Percentiles rank a stretch among this genome's conserved stretches.
Evolutionary conservation across 2,329 filamentous ascomycete genomes (phyloP).

Genomic region (Gremmenia infestans): DNA sequence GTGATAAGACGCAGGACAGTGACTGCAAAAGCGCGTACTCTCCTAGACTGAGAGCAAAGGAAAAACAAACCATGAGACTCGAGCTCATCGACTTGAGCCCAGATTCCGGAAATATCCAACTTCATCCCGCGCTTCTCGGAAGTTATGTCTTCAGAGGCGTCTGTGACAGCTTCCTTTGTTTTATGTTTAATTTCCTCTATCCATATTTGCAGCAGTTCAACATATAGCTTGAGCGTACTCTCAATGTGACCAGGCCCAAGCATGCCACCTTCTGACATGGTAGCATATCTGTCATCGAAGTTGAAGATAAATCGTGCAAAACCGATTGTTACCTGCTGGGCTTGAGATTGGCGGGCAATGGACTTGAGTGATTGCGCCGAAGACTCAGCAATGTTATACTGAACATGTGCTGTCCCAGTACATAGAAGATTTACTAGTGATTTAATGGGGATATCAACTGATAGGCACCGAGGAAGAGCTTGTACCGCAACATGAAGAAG

Average conservation of each 20-base stretch:
- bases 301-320: slow-evolving; percentile 98
- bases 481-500: slow-evolving; percentile 93
- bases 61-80: slow-evolving; percentile 97
- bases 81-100: slow-evolving; percentile 92
- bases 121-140: slow-evolving; percentile 69
- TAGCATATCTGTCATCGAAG: slow-evolving; percentile 94
- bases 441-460: slow-evolving; percentile 86
- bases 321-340: slow-evolving; percentile 92
- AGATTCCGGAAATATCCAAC: slow-evolving; percentile 80
- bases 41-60: slow-evolving; percentile 87
- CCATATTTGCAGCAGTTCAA: slow-evolving; percentile 93
- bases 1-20: slow-evolving; percentile 87
- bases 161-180: slow-evolving; percentile 64
- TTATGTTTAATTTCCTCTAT: slow-evolving; percentile 93
- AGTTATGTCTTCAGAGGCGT: slow-evolving; percentile 56
- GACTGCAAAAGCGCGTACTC: slow-evolving; percentile 85
- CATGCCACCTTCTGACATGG: slow-evolving; percentile 97
- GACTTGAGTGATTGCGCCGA: slow-evolving; percentile 92
- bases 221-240: slow-evolving; percentile 85
- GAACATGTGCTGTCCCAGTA: slow-evolving; percentile 93
- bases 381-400: slow-evolving; percentile 84
- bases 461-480: slow-evolving; percentile 88
- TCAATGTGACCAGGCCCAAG: slow-evolving; percentile 92
- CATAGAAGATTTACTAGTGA: slow-evolving; percentile 91
- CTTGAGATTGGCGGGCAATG: slow-evolving; percentile 87